Percentiles rank a stretch among this genome's conserved stretches.
Evolutionary conservation across 768 basidiomycete species (phyloP).

Genomic region (Lactarius trivialis): DNA sequence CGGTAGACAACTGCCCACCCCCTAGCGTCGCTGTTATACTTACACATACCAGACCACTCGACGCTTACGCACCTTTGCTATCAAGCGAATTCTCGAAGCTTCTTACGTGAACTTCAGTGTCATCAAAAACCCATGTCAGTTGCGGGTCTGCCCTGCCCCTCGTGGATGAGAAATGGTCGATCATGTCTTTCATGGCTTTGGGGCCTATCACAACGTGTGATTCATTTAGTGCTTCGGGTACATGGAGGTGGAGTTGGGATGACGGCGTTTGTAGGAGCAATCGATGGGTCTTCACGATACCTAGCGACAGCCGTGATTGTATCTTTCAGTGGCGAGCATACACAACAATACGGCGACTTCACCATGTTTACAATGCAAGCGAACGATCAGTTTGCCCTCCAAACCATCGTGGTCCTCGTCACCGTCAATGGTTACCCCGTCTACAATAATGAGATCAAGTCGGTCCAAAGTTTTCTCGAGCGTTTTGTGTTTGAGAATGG

Average conservation of each 20-base stretch:
- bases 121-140: constrained; percentile 73
- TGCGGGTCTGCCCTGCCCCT: constrained; percentile 71
- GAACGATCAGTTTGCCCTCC: constrained; percentile 66
- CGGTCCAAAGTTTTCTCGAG: constrained; percentile 72
- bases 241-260: constrained; percentile 57
- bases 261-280: constrained; percentile 53
- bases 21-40: constrained; percentile 33
- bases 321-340: constrained; percentile 6
- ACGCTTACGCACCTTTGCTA: constrained; percentile 45
- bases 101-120: constrained; percentile 59
- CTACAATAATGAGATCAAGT: constrained; percentile 66
- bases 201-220: constrained; percentile 69
- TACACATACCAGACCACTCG: background rate
- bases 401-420: constrained; percentile 50
- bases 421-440: constrained; percentile 38
- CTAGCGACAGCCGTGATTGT: constrained; percentile 32
- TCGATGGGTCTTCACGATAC: constrained; percentile 77
- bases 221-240: constrained; percentile 51
- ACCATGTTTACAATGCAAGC: constrained; percentile 83
- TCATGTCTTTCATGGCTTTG: constrained; percentile 63
- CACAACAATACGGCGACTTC: constrained; percentile 21
- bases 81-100: constrained; percentile 64
- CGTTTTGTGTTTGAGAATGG: constrained; percentile 66
- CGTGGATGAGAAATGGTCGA: constrained; percentile 71
- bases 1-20: constrained; percentile 61